Percentiles rank a stretch among this genome's conserved stretches.
Evolutionary conservation across 768 basidiomycete species (phyloP).

Genomic region (Tricholoma hemisulphureum): DNA sequence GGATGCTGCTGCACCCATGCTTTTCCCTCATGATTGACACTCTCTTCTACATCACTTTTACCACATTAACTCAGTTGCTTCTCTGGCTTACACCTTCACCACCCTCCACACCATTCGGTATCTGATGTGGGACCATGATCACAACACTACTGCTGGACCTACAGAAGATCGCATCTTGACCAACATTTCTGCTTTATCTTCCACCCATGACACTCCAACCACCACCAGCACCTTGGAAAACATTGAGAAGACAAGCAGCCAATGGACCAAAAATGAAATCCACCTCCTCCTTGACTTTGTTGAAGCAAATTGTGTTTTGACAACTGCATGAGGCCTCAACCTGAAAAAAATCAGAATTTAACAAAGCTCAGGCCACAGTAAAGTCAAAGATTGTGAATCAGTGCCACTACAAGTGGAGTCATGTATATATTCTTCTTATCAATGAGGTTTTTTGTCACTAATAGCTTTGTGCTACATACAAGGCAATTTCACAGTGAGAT

Average conservation of each 20-base stretch:
- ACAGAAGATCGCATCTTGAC: too few species aligned
- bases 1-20: too few species aligned
- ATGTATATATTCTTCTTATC: neutral
- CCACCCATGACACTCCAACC: neutral
- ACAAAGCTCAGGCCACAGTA: neutral
- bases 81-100: neutral
- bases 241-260: neutral
- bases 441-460: neutral
- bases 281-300: neutral
- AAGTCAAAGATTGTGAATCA: neutral
- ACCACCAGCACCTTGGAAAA: neutral
- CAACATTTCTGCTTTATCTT: too few species aligned
- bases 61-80: neutral
- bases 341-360: neutral
- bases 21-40: neutral
- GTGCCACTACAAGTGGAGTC: neutral
- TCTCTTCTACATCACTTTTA: neutral
- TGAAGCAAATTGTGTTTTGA: neutral
- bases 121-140: neutral
- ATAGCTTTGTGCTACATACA: neutral
- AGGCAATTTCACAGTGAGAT: too few species aligned
- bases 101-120: neutral
- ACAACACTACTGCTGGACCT: too few species aligned
- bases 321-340: neutral
- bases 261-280: neutral